Percentiles rank a stretch among this genome's conserved stretches.
Evolutionary conservation across 2,329 filamentous ascomycete genomes (phyloP).

Genomic region (Rhinocladiella similis): DNA sequence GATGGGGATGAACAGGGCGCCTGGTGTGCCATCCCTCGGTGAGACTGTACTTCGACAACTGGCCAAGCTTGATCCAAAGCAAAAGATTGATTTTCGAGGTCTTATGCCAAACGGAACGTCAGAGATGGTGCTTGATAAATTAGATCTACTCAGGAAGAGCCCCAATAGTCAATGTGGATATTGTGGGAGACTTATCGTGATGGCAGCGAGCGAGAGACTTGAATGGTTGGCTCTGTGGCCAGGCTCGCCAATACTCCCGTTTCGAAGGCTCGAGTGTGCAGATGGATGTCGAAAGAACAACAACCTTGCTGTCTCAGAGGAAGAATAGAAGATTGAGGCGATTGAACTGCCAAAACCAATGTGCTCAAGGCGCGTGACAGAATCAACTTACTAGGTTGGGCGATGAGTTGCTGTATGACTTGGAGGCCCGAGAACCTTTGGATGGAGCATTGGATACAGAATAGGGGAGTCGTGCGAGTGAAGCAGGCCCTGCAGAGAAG

Average conservation of each 20-base stretch:
- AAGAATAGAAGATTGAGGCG: no score
- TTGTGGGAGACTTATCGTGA: conserved; percentile 42
- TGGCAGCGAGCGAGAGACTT: conserved; percentile 45
- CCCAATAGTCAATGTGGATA: conserved; percentile 43
- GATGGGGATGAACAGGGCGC: conserved; percentile 5
- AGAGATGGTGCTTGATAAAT: conserved; percentile 35
- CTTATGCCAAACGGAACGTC: conserved; percentile 38
- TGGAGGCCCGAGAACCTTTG: no score
- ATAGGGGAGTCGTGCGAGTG: no score
- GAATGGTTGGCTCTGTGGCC: conserved; percentile 33
- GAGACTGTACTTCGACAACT: conserved; percentile 42
- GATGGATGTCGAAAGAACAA: conserved; percentile 23
- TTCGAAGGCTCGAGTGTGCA: not conserved
- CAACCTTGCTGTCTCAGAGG: no score
- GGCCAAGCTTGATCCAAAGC: conserved; percentile 37
- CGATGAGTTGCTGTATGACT: no score
- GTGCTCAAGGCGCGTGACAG: no score
- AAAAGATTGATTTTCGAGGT: conserved; percentile 39
- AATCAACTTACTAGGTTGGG: no score
- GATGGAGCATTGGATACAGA: no score
- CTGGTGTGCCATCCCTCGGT: conserved; percentile 41
- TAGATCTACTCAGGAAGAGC: conserved; percentile 38
- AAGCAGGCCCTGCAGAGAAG: no score
- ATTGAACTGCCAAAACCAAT: no score
- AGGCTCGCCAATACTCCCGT: not conserved